Conservation (phyloP, 345 rosid genomes). For the Rhizophora mangle region DNA sequence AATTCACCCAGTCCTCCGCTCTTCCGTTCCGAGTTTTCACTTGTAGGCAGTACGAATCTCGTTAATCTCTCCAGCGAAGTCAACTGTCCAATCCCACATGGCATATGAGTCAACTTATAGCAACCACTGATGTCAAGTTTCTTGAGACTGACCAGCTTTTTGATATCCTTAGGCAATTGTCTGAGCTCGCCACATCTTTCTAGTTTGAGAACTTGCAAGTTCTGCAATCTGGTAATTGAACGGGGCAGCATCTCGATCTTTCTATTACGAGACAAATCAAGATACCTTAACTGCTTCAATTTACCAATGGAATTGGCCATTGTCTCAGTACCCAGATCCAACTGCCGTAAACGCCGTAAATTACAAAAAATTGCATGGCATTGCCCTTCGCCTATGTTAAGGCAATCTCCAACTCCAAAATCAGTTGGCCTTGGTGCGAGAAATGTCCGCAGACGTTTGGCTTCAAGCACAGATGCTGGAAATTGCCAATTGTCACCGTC, state of each 20-base stretch:
- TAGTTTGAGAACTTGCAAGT: no score
- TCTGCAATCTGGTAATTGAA: neutral
- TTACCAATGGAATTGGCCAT: conserved; percentile 12
- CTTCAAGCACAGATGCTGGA: neutral
- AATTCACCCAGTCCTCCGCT: no score
- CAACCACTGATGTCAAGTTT: neutral
- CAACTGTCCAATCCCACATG: conserved; percentile 18
- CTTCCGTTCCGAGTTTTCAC: no score
- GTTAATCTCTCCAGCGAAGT: no score
- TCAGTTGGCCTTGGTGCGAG: no score
- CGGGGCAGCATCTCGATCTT: conserved; percentile 9
- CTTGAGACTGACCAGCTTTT: conserved; percentile 9
- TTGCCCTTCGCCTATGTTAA: neutral
- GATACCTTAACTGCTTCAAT: conserved; percentile 25
- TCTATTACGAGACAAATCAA: neutral
- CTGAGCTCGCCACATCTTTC: no score
- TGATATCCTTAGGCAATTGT: neutral
- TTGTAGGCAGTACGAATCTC: no score
- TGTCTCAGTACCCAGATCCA: conserved; percentile 7
- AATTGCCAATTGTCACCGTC: neutral
- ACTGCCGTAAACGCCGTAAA: conserved; percentile 8
- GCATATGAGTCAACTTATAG: conserved; percentile 14
- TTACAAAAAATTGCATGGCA: neutral
- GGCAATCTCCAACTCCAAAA: no score
- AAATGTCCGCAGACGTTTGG: conserved; percentile 12